A percentile compares a stretch with the other conserved stretches of the same genome.
These are phyloP conservation scores for Tricharina praecox DNA, from an alignment of 495 filamentous ascomycete species.

Conservation along the genomic window DNA sequence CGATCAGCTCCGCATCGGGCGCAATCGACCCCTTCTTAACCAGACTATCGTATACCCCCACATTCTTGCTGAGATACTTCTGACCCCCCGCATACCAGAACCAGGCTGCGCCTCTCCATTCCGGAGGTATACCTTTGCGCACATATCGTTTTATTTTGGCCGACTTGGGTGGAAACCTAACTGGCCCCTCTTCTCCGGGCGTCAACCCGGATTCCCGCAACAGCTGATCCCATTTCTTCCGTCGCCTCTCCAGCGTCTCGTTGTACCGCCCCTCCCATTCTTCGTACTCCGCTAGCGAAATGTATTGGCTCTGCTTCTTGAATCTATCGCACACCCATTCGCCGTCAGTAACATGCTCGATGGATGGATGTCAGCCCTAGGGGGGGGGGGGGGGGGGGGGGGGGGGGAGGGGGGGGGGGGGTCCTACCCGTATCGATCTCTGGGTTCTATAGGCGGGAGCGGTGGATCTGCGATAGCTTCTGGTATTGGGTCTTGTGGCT, in stretches of 20 bases:
- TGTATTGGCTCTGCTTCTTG: constrained; percentile 66
- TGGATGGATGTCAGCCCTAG: too few relatives aligned
- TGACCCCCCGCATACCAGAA: constrained; percentile 94
- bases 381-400: too few relatives aligned
- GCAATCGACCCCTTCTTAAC: constrained; percentile 45
- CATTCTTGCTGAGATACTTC: constrained; percentile 51
- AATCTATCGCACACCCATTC: constrained; percentile 87
- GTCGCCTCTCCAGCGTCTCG: constrained; percentile 48
- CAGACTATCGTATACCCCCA: constrained; percentile 55
- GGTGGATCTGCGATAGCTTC: not conserved
- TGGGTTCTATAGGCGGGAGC: constrained; percentile 27
- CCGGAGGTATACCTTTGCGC: constrained; percentile 87
- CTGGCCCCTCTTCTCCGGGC: constrained; percentile 42
- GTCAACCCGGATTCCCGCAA: constrained; percentile 60
- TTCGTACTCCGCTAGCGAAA: constrained; percentile 62
- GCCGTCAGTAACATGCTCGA: constrained; percentile 14
- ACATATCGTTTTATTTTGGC: constrained; percentile 74
- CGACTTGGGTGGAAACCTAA: constrained; percentile 60
- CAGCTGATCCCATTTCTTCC: constrained; percentile 64
- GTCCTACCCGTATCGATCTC: constrained; percentile 32
- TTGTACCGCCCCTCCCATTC: constrained; percentile 59
- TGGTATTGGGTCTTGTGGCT: not conserved
- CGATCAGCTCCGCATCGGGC: constrained; percentile 75
- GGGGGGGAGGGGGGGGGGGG: too few relatives aligned
- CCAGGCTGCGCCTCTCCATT: constrained; percentile 87